Conservation (phyloP, 352 stramenopile species). For the Peronospora destructor region DNA sequence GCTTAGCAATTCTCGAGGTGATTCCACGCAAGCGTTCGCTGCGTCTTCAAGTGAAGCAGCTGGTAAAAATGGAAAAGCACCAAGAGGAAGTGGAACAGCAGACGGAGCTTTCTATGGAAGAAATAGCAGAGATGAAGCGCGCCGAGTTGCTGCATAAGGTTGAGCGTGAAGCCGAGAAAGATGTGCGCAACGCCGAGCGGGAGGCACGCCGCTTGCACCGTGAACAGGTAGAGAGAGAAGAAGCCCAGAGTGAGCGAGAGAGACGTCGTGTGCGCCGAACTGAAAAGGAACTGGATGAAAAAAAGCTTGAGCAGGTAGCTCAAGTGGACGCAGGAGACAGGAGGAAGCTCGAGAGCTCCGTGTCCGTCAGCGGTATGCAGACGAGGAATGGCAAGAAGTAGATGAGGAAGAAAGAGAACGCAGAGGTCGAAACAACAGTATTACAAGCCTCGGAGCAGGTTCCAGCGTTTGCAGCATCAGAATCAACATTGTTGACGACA, state of each 20-base stretch:
- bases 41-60: slow-evolving; percentile 79
- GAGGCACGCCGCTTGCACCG: slow-evolving; percentile 43
- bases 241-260: slow-evolving; percentile 45
- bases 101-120: slow-evolving; percentile 49
- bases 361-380: slow-evolving; percentile 37
- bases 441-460: not conserved
- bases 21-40: slow-evolving; percentile 79
- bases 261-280: slow-evolving; percentile 46
- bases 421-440: slow-evolving; percentile 2
- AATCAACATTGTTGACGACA: not conserved
- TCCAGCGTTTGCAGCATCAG: slow-evolving; percentile 1
- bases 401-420: slow-evolving; percentile 15
- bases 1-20: slow-evolving; percentile 71
- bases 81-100: slow-evolving; percentile 49
- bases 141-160: slow-evolving; percentile 62
- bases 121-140: slow-evolving; percentile 64
- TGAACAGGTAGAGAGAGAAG: slow-evolving; percentile 54
- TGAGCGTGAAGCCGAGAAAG: slow-evolving; percentile 54
- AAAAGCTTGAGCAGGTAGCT: slow-evolving; percentile 31
- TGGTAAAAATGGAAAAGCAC: slow-evolving; percentile 73
- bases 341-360: slow-evolving; percentile 47
- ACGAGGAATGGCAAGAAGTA: slow-evolving; percentile 23
- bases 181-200: slow-evolving; percentile 42
- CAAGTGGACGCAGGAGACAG: slow-evolving; percentile 40
- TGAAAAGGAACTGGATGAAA: slow-evolving; percentile 55